Conservation (phyloP, 139 green algal genomes). For the Chlamydomonas sp. region DNA sequence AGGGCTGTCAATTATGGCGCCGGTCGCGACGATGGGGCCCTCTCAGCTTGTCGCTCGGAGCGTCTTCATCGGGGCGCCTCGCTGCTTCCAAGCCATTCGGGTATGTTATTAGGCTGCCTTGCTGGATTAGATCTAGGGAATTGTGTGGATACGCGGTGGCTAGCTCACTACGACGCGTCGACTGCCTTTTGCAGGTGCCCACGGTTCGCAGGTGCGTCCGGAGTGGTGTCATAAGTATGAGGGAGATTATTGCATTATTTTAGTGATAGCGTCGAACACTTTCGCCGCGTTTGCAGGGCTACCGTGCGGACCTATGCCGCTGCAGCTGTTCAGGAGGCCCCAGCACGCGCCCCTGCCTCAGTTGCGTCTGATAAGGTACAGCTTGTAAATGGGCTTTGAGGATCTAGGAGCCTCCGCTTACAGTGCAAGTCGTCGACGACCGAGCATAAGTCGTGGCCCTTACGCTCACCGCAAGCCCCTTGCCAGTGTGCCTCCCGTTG, state of each 20-base stretch:
- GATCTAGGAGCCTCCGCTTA: neutral
- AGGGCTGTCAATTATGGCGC: no score
- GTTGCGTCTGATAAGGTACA: neutral
- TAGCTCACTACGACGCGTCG: no score
- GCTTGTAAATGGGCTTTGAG: neutral
- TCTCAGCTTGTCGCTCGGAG: neutral
- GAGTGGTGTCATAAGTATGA: no score
- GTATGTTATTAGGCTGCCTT: neutral
- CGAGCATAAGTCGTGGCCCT: no score
- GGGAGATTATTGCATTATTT: no score
- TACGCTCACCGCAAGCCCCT: no score
- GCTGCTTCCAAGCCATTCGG: conserved; percentile 18
- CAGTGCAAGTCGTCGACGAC: no score
- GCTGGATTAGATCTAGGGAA: neutral
- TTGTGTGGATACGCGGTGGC: neutral
- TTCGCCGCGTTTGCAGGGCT: neutral
- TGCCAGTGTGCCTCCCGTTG: no score
- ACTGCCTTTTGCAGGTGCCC: no score
- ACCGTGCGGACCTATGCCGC: neutral
- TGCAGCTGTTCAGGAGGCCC: conserved; percentile 21
- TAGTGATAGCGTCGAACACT: neutral
- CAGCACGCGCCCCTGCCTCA: neutral
- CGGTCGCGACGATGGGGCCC: neutral
- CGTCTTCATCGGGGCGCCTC: neutral
- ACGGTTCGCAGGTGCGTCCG: no score